A percentile compares a stretch with the other conserved stretches of the same genome.
These are phyloP conservation scores for Suillus tomentosus DNA, from an alignment of 768 basidiomycete species.

Conservation along the genomic window DNA sequence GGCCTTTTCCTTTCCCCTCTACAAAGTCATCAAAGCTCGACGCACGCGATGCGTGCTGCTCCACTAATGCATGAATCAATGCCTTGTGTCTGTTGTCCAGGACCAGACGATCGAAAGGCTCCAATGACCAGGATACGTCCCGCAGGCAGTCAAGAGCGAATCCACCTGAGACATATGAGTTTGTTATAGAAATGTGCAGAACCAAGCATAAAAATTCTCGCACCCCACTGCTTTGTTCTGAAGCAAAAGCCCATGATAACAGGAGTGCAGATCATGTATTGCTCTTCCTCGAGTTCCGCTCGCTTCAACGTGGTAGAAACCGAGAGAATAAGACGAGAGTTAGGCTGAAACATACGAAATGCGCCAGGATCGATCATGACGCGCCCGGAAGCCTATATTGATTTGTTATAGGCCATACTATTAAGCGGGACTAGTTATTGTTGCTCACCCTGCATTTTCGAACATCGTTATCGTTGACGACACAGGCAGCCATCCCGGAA, in stretches of 20 bases:
- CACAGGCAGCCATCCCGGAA: not conserved
- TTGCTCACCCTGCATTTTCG: not conserved
- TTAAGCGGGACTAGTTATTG: not conserved
- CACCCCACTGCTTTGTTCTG: not conserved
- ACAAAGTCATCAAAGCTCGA: not conserved
- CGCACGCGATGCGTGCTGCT: not conserved
- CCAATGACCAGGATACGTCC: not conserved
- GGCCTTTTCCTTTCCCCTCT: not conserved
- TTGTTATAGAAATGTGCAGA: not conserved
- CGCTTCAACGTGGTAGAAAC: not conserved
- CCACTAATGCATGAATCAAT: not conserved
- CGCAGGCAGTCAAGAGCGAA: not conserved
- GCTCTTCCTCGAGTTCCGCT: constrained; percentile 1
- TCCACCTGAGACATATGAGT: not conserved
- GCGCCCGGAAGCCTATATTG: not conserved
- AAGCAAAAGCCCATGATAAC: not conserved
- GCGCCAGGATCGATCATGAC: constrained; percentile 2
- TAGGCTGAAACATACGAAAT: not conserved
- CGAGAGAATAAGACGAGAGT: not conserved
- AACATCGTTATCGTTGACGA: not conserved
- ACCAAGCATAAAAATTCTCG: not conserved
- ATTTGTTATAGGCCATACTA: not conserved
- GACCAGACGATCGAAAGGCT: not conserved
- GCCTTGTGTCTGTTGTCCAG: not conserved
- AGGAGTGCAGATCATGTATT: constrained; percentile 3